Evolutionary conservation across 441 rosid species (phyloP), one percentile per base, ranked within the genome.

Genomic region (Adansonia madagascariensis): DNA sequence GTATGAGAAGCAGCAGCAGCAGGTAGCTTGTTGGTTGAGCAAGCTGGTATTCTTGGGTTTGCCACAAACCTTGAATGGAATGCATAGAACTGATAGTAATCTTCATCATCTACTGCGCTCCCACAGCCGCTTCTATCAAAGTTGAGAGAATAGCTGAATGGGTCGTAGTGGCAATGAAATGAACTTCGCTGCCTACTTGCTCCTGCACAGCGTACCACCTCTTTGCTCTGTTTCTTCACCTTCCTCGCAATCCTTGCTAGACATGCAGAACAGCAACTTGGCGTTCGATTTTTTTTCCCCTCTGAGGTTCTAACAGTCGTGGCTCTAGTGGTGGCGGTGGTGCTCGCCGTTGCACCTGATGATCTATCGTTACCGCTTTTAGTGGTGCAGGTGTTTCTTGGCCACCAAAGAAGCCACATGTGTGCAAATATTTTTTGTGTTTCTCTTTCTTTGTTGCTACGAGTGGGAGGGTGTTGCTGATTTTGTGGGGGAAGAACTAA

Each of bases 121-220:
- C 57, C 57, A 15, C 57, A 52, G 4, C 57, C 11, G 43, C 65
- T 61, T 61, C 80, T 79, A 59, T 91, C 97, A 7, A 93, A 93
- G 91, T 93, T 91, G 14, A 93, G 87, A 24, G 97, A 85, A 75
- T 93, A 93, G 79, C 97, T 91, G 84, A 89, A 7, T 18, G 92
- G 93, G 78, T 93, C 97, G 43, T 93, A 93, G 75, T 79, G 84
- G 81, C 90, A 90, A 78, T 91, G 87, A 60, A 91, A 80, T 31
- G 91, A 79, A 0, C 85, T 82, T 20, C 41, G 41, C 41, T 84
- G 85, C 78, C 87, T 83, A 15, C 82, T 60, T 15, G 67, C 78
- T 20, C 73, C 63, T 5, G 82, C 78, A 60, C 76, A 74, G 55
- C 84, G 68, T 67, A 84, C 62, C 77, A 78, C 41, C 15, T 49